These are phyloP conservation scores for Alternaria infectoria DNA, from an alignment of 2,329 filamentous ascomycete species.

Conservation along the genomic window DNA sequence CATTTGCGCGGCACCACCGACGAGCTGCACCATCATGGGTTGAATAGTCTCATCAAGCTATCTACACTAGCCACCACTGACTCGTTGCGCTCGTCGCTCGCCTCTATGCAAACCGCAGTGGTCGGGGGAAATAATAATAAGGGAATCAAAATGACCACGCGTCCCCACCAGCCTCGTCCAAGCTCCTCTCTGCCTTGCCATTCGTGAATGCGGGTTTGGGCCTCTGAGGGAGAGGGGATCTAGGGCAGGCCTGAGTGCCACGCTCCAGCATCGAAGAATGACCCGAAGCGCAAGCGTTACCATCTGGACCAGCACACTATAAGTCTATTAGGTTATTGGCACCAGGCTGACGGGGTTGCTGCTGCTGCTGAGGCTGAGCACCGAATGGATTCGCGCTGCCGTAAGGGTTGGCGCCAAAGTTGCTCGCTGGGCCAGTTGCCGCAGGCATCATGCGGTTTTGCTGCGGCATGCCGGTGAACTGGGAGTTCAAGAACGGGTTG, in stretches of 20 bases:
- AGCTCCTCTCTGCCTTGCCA: neutral
- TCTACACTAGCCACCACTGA: constrained; percentile 12
- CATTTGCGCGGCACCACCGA: neutral
- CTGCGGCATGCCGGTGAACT: constrained; percentile 73
- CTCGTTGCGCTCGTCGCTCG: neutral
- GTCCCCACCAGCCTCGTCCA: neutral
- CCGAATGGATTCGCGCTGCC: constrained; percentile 64
- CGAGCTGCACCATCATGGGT: neutral
- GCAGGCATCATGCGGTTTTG: constrained; percentile 56
- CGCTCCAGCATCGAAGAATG: constrained; percentile 1
- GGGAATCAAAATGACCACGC: constrained; percentile 24
- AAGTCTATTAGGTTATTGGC: constrained; percentile 69
- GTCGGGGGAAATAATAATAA: constrained; percentile 17
- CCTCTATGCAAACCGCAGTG: constrained; percentile 8
- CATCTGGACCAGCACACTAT: constrained; percentile 33
- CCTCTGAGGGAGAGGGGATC: neutral
- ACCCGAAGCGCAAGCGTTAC: neutral
- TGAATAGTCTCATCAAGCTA: constrained; percentile 1
- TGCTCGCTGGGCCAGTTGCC: constrained; percentile 58
- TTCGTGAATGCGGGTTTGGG: neutral
- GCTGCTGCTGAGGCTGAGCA: constrained; percentile 46
- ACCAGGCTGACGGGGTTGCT: constrained; percentile 49
- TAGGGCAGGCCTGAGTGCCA: neutral
- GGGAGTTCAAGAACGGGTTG: constrained; percentile 87
- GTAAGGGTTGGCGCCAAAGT: constrained; percentile 53